Evolutionary conservation across 2,329 filamentous ascomycete genomes (phyloP), one percentile per base, ranked within the genome.

Genomic region (Alternaria dauci): DNA sequence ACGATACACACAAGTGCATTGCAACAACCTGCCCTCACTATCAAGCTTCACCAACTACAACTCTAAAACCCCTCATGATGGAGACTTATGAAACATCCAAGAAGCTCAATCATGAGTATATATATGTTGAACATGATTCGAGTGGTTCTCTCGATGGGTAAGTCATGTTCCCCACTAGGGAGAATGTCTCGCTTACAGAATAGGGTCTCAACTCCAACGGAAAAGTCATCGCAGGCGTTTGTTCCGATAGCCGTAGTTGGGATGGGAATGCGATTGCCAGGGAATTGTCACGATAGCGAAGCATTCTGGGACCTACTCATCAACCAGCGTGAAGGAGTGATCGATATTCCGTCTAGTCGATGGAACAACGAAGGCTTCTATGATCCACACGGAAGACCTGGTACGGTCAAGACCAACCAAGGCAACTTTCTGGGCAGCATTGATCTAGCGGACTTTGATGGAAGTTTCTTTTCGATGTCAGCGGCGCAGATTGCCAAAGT

Each of bases 391-490:
- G 12, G 12, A 16, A 16, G 32, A 6, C 32, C 32, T 5, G 32
- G 32, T 16, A 36, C 32, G 2, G 12, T 36, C 14, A 16, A 16
- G 12, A 12, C 16, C 32, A 16, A 36, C 5, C 12, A 36, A 1
- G 32, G 32, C 6, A 16, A 36, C 6, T 36, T 36, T 16, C 12
- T 36, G 32, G 32, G 12, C 12, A 16, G 12, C 12, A 16, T 36
- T 16, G 18, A 51, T 16, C 36, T 54, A 1, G 51, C 32, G 1
- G 26, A 20, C 9, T 47, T 75, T 3, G 71, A 75, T 28, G 46
- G 59, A 2, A 55, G 58, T 1, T 69, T 71, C 53, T 71, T 69
- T 39, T 36, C 55, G n/a, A 63, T 73, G 43, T 26, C 52, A 4
- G 38, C 20, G 1, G 7, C 41, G 0, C 70, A 74, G 20, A 42